Conservation (phyloP, 257 asterid genomes). For the Leonotis leonurus region DNA sequence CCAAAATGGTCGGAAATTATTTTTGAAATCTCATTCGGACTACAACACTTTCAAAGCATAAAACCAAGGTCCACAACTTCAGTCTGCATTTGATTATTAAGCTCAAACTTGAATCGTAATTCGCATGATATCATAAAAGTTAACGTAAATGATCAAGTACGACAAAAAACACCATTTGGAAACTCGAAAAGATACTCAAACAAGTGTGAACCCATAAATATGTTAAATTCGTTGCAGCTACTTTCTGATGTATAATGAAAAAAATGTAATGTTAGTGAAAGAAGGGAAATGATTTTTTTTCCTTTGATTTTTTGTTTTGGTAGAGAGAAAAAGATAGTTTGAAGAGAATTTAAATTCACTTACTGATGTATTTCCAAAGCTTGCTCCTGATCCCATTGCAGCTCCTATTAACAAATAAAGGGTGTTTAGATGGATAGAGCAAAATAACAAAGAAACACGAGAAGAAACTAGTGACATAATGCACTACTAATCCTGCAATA, state of each 20-base stretch:
- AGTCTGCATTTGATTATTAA: neutral
- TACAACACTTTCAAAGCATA: neutral
- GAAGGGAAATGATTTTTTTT: neutral
- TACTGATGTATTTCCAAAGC: constrained; percentile 75
- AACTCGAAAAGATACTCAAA: neutral
- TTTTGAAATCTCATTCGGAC: too few species aligned
- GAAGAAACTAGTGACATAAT: neutral
- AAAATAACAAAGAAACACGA: neutral
- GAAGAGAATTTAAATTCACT: constrained; percentile 37
- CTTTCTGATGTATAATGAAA: neutral
- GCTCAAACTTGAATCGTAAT: neutral
- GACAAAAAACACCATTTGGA: neutral
- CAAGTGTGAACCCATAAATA: too few species aligned
- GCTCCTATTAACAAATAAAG: constrained; percentile 46
- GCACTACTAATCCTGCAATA: neutral
- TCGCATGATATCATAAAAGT: neutral
- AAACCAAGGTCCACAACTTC: neutral
- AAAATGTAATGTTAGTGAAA: neutral
- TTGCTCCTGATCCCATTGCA: constrained; percentile 71
- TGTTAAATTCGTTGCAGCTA: neutral
- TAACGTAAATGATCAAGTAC: neutral
- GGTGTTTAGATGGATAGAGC: constrained; percentile 3
- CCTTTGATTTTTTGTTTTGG: too few species aligned
- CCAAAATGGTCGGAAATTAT: neutral
- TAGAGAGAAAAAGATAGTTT: too few species aligned